Percentiles rank a stretch among this genome's conserved stretches.
These are phyloP conservation scores for Narthecium ossifragum DNA, from an alignment of 106 monocot genomes.

Conservation along the genomic window DNA sequence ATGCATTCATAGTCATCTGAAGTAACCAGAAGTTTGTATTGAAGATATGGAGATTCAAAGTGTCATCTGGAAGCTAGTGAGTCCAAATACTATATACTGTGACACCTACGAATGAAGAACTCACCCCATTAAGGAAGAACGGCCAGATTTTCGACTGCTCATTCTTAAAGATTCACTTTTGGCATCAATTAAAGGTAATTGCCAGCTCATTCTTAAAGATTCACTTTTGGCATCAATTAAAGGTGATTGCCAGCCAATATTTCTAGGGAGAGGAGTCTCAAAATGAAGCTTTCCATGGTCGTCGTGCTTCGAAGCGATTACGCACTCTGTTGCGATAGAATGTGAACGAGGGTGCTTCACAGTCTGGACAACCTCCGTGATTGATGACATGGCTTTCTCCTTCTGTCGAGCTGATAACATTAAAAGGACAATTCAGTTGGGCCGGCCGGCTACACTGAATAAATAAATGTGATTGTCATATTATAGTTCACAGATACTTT, in stretches of 20 bases:
- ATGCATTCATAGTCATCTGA: too few species aligned
- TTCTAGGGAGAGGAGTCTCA: conserved; percentile 20
- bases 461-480: too few species aligned
- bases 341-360: conserved; percentile 47
- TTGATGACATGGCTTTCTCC: conserved; percentile 64
- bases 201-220: conserved; percentile 29
- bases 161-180: conserved; percentile 35
- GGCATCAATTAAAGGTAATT: conserved; percentile 34
- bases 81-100: too few species aligned
- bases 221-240: conserved; percentile 38
- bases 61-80: too few species aligned
- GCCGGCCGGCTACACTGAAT: too few species aligned
- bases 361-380: conserved; percentile 69
- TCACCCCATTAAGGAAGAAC: conserved; percentile 79
- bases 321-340: conserved; percentile 20
- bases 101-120: too few species aligned
- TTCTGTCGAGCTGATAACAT: conserved; percentile 46
- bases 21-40: too few species aligned
- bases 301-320: conserved; percentile 17
- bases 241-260: conserved; percentile 25
- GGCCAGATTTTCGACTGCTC: conserved; percentile 49
- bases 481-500: too few species aligned
- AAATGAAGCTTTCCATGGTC: conserved; percentile 14
- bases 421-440: too few species aligned
- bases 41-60: too few species aligned